Base-by-base conservation (phyloP, 192 early-diverging fungal genomes). In the Mortierella alpina region DNA sequence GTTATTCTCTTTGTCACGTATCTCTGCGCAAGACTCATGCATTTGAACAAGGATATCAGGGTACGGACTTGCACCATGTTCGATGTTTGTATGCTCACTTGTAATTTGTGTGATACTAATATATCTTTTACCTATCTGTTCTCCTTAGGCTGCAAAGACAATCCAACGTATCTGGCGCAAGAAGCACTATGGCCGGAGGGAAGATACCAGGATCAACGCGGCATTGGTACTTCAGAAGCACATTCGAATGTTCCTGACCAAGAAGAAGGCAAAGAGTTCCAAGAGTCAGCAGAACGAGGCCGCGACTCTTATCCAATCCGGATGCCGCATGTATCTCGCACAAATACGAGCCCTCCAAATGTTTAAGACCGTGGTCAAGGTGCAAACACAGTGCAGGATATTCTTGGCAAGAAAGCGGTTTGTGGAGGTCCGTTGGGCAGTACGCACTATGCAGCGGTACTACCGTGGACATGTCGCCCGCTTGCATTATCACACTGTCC, bases 1-100 rank as follows among this genome's bases (percentile, higher is more conserved):
- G 73, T 83, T 22, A 83, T 83, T 52, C 23, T 77, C 10, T 83
- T 77, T 52, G 82, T 83, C n/a, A 69, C 82, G 3, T 83, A 83
- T 55, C 66, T 83, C 49, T 83, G 82, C 51, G 73, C 82, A 15
- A 59, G 82, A 20, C 55, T 83, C 41, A 83, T 83, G 67, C 82
- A 83, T 56, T 44, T 83, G 53, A 77, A 73, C 44, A 83, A 73
- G 55, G 82, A 83, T 18, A 83, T 83, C 46, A 65, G 82, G 39
- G 79, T 74, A 70, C 12, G 71, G 12, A 14, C 39, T 10, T 31
- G 15, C 0, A 6, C 39, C 7, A 14, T 39, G 6, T 4, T 42
- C 9, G 5, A 67, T 56, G 12, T 47, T 41, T 4, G 0, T 40
- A 46, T 8, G 41, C 39, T 52, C 40, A 46, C 22, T 39, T 11